Evolutionary conservation across 1,139 yeast genomes (phyloP), one percentile per base, ranked within the genome.

Genomic region (Kluyveromyces sp.): DNA sequence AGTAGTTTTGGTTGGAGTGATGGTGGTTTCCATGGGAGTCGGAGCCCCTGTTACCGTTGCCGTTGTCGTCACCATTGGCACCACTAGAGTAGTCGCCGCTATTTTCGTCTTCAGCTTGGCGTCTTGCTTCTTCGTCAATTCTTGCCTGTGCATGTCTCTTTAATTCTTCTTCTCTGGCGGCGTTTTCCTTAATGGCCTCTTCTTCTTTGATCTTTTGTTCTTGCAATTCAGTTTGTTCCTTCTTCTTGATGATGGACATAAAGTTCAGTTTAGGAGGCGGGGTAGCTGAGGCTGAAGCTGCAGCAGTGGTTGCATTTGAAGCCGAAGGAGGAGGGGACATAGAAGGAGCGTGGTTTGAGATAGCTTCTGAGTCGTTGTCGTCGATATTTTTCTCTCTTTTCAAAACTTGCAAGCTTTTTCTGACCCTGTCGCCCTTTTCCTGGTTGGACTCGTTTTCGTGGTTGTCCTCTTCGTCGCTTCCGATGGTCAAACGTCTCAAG

Each of bases 401-500:
- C 49, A 55, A 41, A 10, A 53, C 35, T 28, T 41, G 43, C 33
- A 41, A 21, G 29, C 29, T 34, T 27, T 41, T 33, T 41, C 43
- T 41, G 7, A 41, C 38, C 34, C 50, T 50, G 26, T 49, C 46
- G 21, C 41, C 44, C 25, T 48, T 47, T 37, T 48, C 45, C 31
- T 48, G 38, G 2, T 37, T 27, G 21, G 47, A 25, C 28, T 38
- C 45, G n/a, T 38, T 33, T 21, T 38, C 41, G 10, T 34, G 35
- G 33, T 34, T 7, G 8, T 40, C 31, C 31, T 40, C 42, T 8
- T 36, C 44, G 31, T 42, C 48, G 34, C 42, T 53, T 15, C 59
- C 56, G 39, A 50, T 49, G 7, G 63, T 57, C 26, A 58, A 50
- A 44, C 58, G 78, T 57, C 73, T 74, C 44, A 77, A 72, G 0